Conservation (phyloP, 176 grass and related monocot genomes). For the Thalia dealbata region DNA sequence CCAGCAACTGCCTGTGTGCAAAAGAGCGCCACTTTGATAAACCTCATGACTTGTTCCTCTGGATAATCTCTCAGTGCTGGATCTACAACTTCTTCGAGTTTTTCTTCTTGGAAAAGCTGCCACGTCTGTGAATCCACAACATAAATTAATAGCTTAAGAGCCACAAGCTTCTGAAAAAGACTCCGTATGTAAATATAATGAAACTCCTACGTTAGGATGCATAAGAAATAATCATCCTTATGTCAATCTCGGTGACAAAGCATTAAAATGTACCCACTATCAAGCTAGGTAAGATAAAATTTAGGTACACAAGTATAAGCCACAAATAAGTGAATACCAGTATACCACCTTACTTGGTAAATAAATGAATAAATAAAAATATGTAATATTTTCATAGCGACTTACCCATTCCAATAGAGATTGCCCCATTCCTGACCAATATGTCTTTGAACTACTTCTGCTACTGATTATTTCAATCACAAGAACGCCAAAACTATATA, state of each 20-base stretch:
- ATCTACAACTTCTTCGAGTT: slow-evolving; percentile 54
- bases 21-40: slow-evolving; percentile 83
- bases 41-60: slow-evolving; percentile 56
- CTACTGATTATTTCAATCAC: slow-evolving; percentile 13
- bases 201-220: no score
- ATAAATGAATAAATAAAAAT: background rate
- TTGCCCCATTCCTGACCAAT: slow-evolving; percentile 1
- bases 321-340: background rate
- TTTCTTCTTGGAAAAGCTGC: slow-evolving; percentile 58
- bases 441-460: slow-evolving; percentile 15
- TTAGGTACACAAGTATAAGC: background rate
- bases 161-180: no score
- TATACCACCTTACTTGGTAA: background rate
- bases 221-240: no score
- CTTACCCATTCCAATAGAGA: slow-evolving; percentile 10
- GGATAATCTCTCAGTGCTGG: slow-evolving; percentile 36
- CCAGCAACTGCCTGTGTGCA: slow-evolving; percentile 61
- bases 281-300: no score
- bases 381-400: background rate
- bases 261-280: no score
- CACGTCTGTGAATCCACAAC: slow-evolving; percentile 39
- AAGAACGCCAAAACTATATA: slow-evolving; percentile 13
- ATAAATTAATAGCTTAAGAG: background rate
- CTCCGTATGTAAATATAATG: no score
- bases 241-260: no score